Evolutionary conservation across 768 basidiomycete species (phyloP).

Genomic region (Collybiopsis confluens): DNA sequence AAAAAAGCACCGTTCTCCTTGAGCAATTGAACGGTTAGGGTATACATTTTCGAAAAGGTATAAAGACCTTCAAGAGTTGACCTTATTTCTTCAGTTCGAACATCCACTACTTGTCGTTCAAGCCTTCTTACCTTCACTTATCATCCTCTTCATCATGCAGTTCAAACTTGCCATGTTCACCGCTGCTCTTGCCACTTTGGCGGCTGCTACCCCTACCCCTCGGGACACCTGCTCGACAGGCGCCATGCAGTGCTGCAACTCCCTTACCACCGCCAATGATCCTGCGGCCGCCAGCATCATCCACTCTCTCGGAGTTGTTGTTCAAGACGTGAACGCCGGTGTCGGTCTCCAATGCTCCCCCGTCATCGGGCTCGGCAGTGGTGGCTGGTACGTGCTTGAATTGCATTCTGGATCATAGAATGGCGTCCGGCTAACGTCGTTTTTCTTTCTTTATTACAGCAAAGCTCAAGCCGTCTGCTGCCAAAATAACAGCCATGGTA

Average conservation of each 20-base stretch:
- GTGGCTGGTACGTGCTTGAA: not conserved
- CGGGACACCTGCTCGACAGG: slow-evolving; percentile 2
- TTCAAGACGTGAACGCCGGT: slow-evolving; percentile 34
- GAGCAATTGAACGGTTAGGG: too few relatives aligned
- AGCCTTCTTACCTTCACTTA: too few relatives aligned
- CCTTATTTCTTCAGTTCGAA: too few relatives aligned
- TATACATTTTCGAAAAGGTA: too few relatives aligned
- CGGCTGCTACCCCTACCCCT: slow-evolving; percentile 1
- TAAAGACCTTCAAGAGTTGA: too few relatives aligned
- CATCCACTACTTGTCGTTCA: too few relatives aligned
- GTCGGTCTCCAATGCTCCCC: slow-evolving; percentile 1
- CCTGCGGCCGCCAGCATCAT: not conserved
- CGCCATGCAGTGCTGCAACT: slow-evolving; percentile 3
- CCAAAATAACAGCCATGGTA: not conserved
- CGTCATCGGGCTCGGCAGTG: slow-evolving; percentile 3
- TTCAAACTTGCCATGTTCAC: slow-evolving; percentile 6
- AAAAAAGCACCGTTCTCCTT: too few relatives aligned
- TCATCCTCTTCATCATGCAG: not conserved
- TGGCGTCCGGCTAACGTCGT: too few relatives aligned
- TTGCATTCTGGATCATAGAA: too few relatives aligned
- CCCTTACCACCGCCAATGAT: not conserved
- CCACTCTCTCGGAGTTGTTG: slow-evolving; percentile 28
- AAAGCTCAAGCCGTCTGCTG: not conserved
- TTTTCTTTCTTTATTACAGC: not conserved
- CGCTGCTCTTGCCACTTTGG: slow-evolving; percentile 2